Base-by-base conservation (phyloP, 352 stramenopile species). In the Phytopythium kandeliae region DNA sequence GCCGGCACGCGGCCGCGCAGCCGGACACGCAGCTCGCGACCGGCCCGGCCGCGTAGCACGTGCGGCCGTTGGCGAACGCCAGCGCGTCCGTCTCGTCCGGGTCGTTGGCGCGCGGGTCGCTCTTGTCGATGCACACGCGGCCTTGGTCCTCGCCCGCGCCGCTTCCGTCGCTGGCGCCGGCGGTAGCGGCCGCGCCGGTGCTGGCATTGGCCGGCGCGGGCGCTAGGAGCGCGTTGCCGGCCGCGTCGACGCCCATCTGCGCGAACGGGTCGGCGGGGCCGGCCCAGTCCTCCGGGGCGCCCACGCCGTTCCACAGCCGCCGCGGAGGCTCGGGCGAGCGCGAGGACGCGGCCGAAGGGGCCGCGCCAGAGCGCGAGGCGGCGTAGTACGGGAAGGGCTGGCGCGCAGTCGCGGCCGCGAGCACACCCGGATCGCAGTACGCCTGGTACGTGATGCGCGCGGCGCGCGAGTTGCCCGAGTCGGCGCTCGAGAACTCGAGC, bases 221-320 rank as follows among this genome's bases (percentile, higher is more conserved):
- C 11, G 61, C 30, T 15, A 78, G 28, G 7, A 85, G 35, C n/a
- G 72, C 65, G 42, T 83, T 85, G 46, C 46, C 64, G 19, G 63
- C 62, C 19, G 56, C 40, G 38, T 89, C 71, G 46, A 89, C 52
- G 13, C 60, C 56, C 65, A 91, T 75, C 44, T 86, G 63, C 0
- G 65, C 40, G 34, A 91, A 86, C 16, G 80, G 75, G 47, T 91
- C 69, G 8, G 66, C 62, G 0, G 80, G 80, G 2, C 75, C 80
- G 4, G 24, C 45, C 80, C 80, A 89, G 3, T 48, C 33, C 0
- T 44, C 33, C 7, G 61, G 40, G 28, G 85, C 37, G 2, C 70
- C 73, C 5, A 89, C 69, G 12, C 80, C 80, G 58, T 89, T 91
- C 80, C 80, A 91, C 33, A 82, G 55, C 12, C 62, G 55, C 5